Evolutionary conservation across 208 protist genomes (phyloP).

Genomic region (Angomonas deanei): DNA sequence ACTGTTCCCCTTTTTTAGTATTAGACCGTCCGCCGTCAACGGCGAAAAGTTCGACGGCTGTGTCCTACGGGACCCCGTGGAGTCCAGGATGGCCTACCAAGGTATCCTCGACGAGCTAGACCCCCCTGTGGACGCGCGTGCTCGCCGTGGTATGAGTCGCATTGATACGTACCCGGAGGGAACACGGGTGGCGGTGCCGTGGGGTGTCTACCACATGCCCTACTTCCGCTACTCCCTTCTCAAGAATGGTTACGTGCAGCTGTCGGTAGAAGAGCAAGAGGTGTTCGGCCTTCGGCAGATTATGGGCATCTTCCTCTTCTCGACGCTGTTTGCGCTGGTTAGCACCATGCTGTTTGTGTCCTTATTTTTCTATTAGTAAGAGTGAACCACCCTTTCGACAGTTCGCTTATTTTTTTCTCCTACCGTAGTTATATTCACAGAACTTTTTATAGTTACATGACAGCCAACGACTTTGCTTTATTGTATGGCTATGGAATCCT

Average conservation of each 20-base stretch:
- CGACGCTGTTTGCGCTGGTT: conserved; percentile 29
- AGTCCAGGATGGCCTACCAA: conserved; percentile 86
- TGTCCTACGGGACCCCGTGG: conserved; percentile 58
- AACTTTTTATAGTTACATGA: neutral
- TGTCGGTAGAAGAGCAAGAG: conserved; percentile 50
- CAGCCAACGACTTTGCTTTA: neutral
- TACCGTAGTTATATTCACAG: conserved; percentile 4
- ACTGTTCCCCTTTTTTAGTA: conserved; percentile 60
- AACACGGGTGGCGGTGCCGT: conserved; percentile 54
- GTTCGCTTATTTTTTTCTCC: neutral
- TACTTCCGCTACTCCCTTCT: conserved; percentile 76
- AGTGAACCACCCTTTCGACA: neutral
- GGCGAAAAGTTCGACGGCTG: conserved; percentile 75
- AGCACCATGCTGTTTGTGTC: conserved; percentile 31
- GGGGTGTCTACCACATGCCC: conserved; percentile 81
- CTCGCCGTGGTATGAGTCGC: conserved; percentile 65
- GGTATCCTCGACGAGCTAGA: conserved; percentile 66
- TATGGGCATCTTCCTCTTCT: conserved; percentile 25
- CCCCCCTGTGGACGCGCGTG: conserved; percentile 74
- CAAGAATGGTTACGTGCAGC: conserved; percentile 49
- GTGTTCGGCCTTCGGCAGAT: conserved; percentile 59
- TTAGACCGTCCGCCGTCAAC: conserved; percentile 46
- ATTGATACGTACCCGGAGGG: conserved; percentile 69
- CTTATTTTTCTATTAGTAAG: neutral
- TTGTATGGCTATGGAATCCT: neutral